Conservation (phyloP, 495 filamentous ascomycete species). For the Penicillium daleae region DNA sequence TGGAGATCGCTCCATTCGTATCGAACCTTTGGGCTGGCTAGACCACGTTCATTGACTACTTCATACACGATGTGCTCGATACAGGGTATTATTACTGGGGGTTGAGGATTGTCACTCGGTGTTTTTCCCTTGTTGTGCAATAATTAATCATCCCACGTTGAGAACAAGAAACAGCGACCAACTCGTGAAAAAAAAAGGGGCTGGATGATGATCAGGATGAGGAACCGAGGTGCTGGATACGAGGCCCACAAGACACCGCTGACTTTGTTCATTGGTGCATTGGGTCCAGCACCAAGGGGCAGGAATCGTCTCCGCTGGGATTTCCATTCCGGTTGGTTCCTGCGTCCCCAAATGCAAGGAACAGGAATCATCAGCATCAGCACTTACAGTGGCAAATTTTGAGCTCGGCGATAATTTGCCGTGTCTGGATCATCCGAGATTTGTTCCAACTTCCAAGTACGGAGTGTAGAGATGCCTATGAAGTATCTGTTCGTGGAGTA, state of each 20-base stretch:
- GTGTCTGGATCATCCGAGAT: not conserved
- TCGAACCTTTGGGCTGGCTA: not conserved
- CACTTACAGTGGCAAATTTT: conserved; percentile 20
- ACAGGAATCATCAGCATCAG: conserved; percentile 10
- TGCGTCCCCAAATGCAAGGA: conserved; percentile 31
- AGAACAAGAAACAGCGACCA: not conserved
- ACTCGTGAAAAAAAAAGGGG: conserved; percentile 1
- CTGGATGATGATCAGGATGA: conserved; percentile 4
- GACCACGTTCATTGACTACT: not conserved
- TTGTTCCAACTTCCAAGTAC: not conserved
- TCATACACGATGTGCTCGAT: not conserved
- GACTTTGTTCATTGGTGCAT: not conserved
- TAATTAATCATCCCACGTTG: not conserved
- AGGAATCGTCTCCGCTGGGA: conserved; percentile 25
- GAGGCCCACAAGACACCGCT: not conserved
- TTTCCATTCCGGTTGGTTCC: conserved; percentile 26
- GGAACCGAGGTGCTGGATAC: conserved; percentile 21
- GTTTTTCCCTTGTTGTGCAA: not conserved
- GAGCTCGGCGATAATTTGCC: not conserved
- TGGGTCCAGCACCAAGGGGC: conserved; percentile 20
- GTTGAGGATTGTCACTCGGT: not conserved
- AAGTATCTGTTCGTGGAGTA: not conserved
- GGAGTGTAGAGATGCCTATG: too few relatives aligned
- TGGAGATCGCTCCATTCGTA: conserved; percentile 11
- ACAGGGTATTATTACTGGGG: not conserved